Conservation (phyloP, 768 basidiomycete species). For the Amyloporia xantha region DNA sequence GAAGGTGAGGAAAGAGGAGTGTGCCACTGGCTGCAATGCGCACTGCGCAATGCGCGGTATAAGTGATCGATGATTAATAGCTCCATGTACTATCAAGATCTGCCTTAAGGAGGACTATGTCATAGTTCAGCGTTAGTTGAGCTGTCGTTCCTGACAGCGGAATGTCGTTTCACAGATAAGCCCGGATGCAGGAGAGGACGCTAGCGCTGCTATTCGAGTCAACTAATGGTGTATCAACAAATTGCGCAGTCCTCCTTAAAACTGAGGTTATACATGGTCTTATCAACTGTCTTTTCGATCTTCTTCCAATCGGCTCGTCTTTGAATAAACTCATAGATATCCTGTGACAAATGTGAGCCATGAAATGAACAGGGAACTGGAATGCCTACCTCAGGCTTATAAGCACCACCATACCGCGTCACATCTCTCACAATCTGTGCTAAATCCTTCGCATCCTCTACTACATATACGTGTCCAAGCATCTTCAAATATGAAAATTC, state of each 20-base stretch:
- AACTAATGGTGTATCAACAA: slow-evolving; percentile 11
- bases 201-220: no score
- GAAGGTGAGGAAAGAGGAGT: no score
- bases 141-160: no score
- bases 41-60: no score
- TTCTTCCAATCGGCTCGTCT: slow-evolving; percentile 96
- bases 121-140: no score
- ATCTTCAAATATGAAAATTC: slow-evolving; percentile 96
- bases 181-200: no score
- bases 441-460: slow-evolving; percentile 92
- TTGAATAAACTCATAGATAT: slow-evolving; percentile 95
- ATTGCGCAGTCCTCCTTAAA: slow-evolving; percentile 83
- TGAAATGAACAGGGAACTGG: no score
- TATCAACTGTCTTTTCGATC: slow-evolving; percentile 94
- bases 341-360: no score
- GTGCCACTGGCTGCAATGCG: no score
- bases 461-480: slow-evolving; percentile 94
- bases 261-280: slow-evolving; percentile 89
- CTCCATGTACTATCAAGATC: neutral
- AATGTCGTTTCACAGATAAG: no score
- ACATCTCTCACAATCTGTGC: slow-evolving; percentile 96
- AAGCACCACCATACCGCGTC: slow-evolving; percentile 90
- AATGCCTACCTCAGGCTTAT: slow-evolving; percentile 68
- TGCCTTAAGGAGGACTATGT: no score
- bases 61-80: neutral